A percentile compares a stretch with the other conserved stretches of the same genome.
These are phyloP conservation scores for Sechiopsis laciniata DNA, from an alignment of 306 rosid genomes.

Conservation along the genomic window DNA sequence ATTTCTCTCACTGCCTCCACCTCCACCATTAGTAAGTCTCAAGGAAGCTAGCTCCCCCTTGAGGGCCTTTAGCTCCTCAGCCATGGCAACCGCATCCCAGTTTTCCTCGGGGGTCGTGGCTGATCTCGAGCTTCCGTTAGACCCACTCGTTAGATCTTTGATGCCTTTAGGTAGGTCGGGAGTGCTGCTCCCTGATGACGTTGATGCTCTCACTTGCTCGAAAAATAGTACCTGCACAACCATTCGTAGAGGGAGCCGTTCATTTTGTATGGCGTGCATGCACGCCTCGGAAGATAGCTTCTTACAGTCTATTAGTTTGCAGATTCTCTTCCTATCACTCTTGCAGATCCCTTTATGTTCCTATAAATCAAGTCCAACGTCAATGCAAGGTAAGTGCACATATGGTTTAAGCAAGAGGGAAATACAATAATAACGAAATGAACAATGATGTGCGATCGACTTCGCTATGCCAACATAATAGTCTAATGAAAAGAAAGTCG, in stretches of 20 bases:
- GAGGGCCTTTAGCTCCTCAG: slow-evolving; percentile 80
- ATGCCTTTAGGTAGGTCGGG: slow-evolving; percentile 75
- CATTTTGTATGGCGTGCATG: slow-evolving; percentile 88
- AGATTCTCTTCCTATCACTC: slow-evolving; percentile 77
- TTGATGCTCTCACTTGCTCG: slow-evolving; percentile 79
- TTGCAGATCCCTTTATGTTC: slow-evolving; percentile 78
- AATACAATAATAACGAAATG: too few species aligned
- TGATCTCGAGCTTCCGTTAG: slow-evolving; percentile 82
- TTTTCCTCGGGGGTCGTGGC: slow-evolving; percentile 80
- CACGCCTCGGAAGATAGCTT: slow-evolving; percentile 84
- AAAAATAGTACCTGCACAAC: slow-evolving; percentile 92
- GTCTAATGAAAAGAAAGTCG: neutral
- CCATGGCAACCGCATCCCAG: slow-evolving; percentile 57
- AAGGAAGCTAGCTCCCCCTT: slow-evolving; percentile 80
- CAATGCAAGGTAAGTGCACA: too few species aligned
- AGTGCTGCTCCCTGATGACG: slow-evolving; percentile 85
- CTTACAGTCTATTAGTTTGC: slow-evolving; percentile 92
- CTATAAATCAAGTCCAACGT: slow-evolving; percentile 38
- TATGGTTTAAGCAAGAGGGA: too few species aligned
- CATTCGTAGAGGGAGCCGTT: slow-evolving; percentile 86
- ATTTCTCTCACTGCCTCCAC: slow-evolving; percentile 40
- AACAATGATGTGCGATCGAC: neutral
- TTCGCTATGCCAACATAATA: too few species aligned
- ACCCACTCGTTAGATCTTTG: slow-evolving; percentile 56
- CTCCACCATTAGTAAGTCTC: slow-evolving; percentile 54